Evolutionary conservation across 805 yeast species (phyloP).

Genomic region (Ogataea parapolymorpha): DNA sequence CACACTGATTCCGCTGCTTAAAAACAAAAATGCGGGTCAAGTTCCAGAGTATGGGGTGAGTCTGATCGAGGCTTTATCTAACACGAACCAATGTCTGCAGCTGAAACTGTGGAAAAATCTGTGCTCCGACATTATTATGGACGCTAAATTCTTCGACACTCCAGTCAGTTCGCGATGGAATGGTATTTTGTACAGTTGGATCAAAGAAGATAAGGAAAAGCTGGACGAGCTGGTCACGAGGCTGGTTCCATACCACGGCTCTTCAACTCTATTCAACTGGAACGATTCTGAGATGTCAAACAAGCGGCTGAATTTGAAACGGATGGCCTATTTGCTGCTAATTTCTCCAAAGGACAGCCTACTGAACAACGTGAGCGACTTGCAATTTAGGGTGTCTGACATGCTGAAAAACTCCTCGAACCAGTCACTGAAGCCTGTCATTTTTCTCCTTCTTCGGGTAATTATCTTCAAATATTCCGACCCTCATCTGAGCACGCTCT

Average conservation of each 20-base stretch:
- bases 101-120: constrained; percentile 61
- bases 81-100: constrained; percentile 34
- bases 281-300: constrained; percentile 32
- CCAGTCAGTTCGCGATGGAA: constrained; percentile 46
- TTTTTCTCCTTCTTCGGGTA: constrained; percentile 61
- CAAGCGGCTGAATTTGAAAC: constrained; percentile 43
- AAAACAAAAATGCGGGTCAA: constrained; percentile 37
- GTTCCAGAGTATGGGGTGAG: constrained; percentile 41
- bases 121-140: constrained; percentile 64
- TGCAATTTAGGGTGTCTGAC: constrained; percentile 35
- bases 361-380: constrained; percentile 43
- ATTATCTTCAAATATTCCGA: constrained; percentile 60
- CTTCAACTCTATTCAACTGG: constrained; percentile 46
- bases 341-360: constrained; percentile 62
- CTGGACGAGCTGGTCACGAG: constrained; percentile 50
- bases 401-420: constrained; percentile 30
- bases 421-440: constrained; percentile 37
- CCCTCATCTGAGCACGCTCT: constrained; percentile 60
- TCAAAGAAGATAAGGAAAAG: constrained; percentile 57
- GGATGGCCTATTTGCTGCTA: constrained; percentile 62
- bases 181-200: constrained; percentile 59
- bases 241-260: constrained; percentile 46
- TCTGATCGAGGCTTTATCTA: constrained; percentile 38
- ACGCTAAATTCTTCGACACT: constrained; percentile 50
- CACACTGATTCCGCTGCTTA: constrained; percentile 51